Base-by-base conservation (phyloP, 345 rosid genomes). In the Sisymbrium altissimum region DNA sequence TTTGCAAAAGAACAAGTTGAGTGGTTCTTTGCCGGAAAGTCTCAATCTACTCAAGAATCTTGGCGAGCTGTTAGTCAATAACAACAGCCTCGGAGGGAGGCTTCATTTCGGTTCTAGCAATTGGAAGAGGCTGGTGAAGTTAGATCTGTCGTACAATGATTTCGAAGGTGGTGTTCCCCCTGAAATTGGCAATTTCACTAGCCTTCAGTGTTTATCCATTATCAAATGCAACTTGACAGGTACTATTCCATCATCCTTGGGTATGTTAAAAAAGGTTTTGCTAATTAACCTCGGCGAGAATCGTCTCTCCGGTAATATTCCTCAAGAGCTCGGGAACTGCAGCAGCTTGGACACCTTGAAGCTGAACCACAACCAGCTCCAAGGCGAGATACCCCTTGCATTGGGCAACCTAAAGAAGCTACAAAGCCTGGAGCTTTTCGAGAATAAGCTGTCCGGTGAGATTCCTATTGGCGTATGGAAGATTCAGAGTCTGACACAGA, bases 391-490 rank as follows among this genome's bases (percentile, higher is more conserved):
- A 73, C 98, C 92, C 0, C n/a, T 14, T 33, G 89, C 84, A 59
- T 63, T 89, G 72, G 88, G 93, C 11, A 75, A 39, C 73, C 74
- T 88, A 49, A 78, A 74, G 39, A 18, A 68, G 50, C 68, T 93
- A 19, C 41, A 81, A 70, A 85, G 83, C 60, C 85, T 93, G 55
- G 73, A 66, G 66, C 78, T 93, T 83, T 90, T 88, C 74, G 27
- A 2, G 13, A 93, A 93, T 68, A 64, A 21, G 29, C 81, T 93
- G 67, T 82, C 75, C 3, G 97, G 97, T 66, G 84, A 87, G 78
- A 80, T 93, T 74, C 98, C 93, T 6, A 68, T 79, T 62, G 41
- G 80, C 54, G 79, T 90, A 41, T 93, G 96, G 93, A 89, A 78
- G 80, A 87, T 88, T 72, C 81, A 81, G 4, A 85, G 72, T 73